A percentile compares a stretch with the other conserved stretches of the same genome.
phyloP scores from a whole-genome alignment of 208 protist genomes.

The Acanthamoeba castellanii region DNA sequence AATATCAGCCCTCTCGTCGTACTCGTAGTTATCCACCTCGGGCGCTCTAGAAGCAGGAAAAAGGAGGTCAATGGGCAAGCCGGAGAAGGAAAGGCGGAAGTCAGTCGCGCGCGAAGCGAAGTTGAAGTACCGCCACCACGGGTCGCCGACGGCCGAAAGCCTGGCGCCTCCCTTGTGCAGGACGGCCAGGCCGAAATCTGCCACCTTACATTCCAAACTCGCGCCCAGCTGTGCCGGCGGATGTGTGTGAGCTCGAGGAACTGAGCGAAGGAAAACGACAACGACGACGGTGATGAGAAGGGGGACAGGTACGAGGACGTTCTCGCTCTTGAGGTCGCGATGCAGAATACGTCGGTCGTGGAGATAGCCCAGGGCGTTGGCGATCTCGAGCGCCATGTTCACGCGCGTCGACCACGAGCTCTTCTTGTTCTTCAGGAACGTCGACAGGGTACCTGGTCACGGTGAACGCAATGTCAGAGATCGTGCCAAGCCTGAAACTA shows the following conservation, averaged over 20 bases:
- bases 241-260: background rate
- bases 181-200: constrained; percentile 48
- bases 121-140: constrained; percentile 42
- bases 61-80: background rate
- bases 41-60: background rate
- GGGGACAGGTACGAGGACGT: background rate
- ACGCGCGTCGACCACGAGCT: constrained; percentile 53
- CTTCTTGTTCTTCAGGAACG: background rate
- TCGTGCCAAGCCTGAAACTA: too few species aligned
- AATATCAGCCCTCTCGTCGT: constrained; percentile 58
- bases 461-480: background rate
- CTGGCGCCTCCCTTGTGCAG: background rate
- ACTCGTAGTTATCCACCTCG: constrained; percentile 49
- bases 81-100: background rate
- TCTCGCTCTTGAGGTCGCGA: constrained; percentile 52
- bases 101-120: background rate
- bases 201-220: constrained; percentile 54
- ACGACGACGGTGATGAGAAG: background rate
- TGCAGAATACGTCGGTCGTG: constrained; percentile 41
- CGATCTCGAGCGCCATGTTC: constrained; percentile 64
- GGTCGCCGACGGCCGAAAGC: constrained; percentile 55
- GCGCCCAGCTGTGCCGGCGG: constrained; percentile 4
- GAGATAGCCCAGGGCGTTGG: constrained; percentile 42
- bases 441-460: constrained; percentile 2
- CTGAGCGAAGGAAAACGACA: background rate